These are phyloP conservation scores for Metschnikowia chrysomelidarum DNA, from an alignment of 805 yeast genomes.

Conservation along the genomic window DNA sequence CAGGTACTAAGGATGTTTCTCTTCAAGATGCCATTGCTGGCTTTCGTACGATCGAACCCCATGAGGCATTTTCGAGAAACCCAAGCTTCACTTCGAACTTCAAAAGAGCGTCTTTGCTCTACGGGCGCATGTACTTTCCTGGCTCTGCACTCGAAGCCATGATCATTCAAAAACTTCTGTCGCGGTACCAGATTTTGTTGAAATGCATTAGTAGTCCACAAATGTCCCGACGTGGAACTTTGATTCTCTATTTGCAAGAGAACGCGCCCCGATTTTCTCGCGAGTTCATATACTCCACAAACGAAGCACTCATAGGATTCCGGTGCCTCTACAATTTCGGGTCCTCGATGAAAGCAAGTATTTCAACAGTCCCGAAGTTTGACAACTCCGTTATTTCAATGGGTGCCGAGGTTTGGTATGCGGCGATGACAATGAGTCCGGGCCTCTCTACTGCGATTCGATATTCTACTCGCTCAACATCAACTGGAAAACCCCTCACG, in stretches of 20 bases:
- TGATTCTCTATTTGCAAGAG: constrained; percentile 71
- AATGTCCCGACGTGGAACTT: constrained; percentile 49
- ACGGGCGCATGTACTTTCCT: constrained; percentile 88
- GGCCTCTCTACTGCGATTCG: constrained; percentile 84
- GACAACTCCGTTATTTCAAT: constrained; percentile 66
- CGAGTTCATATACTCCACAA: constrained; percentile 78
- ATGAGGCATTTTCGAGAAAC: constrained; percentile 12
- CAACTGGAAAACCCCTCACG: constrained; percentile 86
- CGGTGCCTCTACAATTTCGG: constrained; percentile 72
- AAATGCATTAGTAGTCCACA: constrained; percentile 73
- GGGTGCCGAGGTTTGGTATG: constrained; percentile 90
- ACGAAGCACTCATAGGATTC: constrained; percentile 80
- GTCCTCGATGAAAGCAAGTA: constrained; percentile 10
- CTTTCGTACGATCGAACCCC: constrained; percentile 56
- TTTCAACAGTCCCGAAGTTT: constrained; percentile 33
- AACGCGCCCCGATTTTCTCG: constrained; percentile 61
- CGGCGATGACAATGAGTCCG: constrained; percentile 78
- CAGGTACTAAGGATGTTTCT: constrained; percentile 50
- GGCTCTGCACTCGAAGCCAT: constrained; percentile 85
- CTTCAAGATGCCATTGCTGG: constrained; percentile 71
- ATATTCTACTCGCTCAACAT: constrained; percentile 80
- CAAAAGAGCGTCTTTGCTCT: constrained; percentile 46
- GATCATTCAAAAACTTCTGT: constrained; percentile 62
- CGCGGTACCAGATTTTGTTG: constrained; percentile 60
- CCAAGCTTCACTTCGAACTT: constrained; percentile 1